Base-by-base conservation (phyloP, 2,329 filamentous ascomycete genomes). In the Neofusicoccum ribis region DNA sequence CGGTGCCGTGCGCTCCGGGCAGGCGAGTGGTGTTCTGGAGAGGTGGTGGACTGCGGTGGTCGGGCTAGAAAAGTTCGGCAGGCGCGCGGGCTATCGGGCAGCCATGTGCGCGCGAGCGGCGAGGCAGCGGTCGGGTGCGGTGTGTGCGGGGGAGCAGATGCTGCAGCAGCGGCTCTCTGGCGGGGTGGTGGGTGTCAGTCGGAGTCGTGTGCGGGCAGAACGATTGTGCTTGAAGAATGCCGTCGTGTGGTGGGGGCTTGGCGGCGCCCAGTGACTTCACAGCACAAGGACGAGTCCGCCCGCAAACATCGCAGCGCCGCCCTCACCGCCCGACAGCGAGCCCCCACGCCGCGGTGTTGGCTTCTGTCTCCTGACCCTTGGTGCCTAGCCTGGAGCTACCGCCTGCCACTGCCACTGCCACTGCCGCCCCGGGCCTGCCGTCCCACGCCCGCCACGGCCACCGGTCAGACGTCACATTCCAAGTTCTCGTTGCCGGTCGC, bases 21-120 rank as follows among this genome's bases (percentile, higher is more conserved):
- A 23, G 46, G 46, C 37, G 60, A 36, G 27, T 8, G n/a, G 36
- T 47, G n/a, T 27, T 52, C 11, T 14, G 3, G 47, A 8, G 23
- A 20, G 8, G 4, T 17, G 39, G 6, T 51, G 47, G 6, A 23
- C 11, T 60, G 43, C 43, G 43, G 31, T 37, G 56, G 56, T 60
- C 54, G 56, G 56, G 54, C 54, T 56, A 56, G 63, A 64, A 64
- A 59, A 64, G 43, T 47, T 60, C 56, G 56, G 56, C 43, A 27
- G 56, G 56, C 34, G 56, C 20, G 61, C 34, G 44, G 63, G 63
- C 52, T 49, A 64, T 64, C 63, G 63, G 63, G 63, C 63, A 59
- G 63, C 63, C 63, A 64, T 64, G 52, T 64, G 39, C 17, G 27
- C 23, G 41, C 49, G 61, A 50, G 39, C 11, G 6, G 12, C 27